A percentile compares a stretch with the other conserved stretches of the same genome.
phyloP scores from a whole-genome alignment of 1,284 basidiomycete genomes.

The Cryptococcus sp. region DNA sequence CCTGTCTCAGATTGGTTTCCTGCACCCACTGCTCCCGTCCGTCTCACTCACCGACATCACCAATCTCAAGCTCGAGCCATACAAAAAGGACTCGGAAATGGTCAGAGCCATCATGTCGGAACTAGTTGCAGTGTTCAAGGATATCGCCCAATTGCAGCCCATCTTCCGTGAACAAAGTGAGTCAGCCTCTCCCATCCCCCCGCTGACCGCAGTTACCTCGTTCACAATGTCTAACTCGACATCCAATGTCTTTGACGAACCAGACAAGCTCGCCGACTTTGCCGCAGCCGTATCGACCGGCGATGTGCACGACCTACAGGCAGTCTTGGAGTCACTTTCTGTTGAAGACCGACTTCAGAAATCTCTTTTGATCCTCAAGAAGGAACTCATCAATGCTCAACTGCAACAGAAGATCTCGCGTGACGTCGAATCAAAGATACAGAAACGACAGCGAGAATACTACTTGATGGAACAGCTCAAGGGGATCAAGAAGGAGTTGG shows the following conservation, averaged over 20 bases:
- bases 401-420: slow-evolving; percentile 90
- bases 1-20: slow-evolving; percentile 60
- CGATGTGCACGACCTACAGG: slow-evolving; percentile 86
- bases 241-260: slow-evolving; percentile 97
- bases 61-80: slow-evolving; percentile 75
- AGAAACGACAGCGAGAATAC: slow-evolving; percentile 94
- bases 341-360: slow-evolving; percentile 89
- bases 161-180: slow-evolving; percentile 91
- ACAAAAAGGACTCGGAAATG: slow-evolving; percentile 89
- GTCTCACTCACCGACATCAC: slow-evolving; percentile 89
- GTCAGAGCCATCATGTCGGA: slow-evolving; percentile 95
- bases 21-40: slow-evolving; percentile 67
- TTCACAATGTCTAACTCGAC: slow-evolving; percentile 94
- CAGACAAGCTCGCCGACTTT: slow-evolving; percentile 96
- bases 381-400: slow-evolving; percentile 96
- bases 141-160: slow-evolving; percentile 94
- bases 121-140: slow-evolving; percentile 97
- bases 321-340: slow-evolving; percentile 80
- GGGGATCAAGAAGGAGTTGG: slow-evolving; percentile 98
- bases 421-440: slow-evolving; percentile 95
- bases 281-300: slow-evolving; percentile 93
- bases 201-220: slow-evolving; percentile 48
- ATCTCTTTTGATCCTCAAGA: slow-evolving; percentile 89
- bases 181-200: slow-evolving; percentile 3
- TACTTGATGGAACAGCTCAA: slow-evolving; percentile 99